Percentiles rank a stretch among this genome's conserved stretches.
phyloP scores from a whole-genome alignment of 768 basidiomycete species.

The Xerocomellus intermedius region DNA sequence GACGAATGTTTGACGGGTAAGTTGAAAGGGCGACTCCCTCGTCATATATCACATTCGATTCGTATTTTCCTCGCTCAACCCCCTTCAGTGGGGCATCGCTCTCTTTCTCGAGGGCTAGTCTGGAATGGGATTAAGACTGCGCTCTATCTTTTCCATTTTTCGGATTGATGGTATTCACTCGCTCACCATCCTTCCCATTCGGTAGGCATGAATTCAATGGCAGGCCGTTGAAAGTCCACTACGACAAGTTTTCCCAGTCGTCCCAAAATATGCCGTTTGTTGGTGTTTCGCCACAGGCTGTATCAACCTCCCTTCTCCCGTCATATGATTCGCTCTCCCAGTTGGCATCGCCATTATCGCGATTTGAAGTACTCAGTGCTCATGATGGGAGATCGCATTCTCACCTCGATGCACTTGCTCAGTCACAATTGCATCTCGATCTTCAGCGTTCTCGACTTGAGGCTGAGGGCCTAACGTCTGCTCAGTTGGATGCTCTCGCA shows the following conservation, averaged over 20 bases:
- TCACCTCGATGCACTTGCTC: slow-evolving; percentile 24
- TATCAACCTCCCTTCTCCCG: slow-evolving; percentile 12
- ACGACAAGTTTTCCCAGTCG: slow-evolving; percentile 72
- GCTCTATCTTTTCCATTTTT: neutral
- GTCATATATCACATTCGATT: neutral
- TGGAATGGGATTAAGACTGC: neutral
- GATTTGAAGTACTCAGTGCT: slow-evolving; percentile 22
- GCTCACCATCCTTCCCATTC: slow-evolving; percentile 6
- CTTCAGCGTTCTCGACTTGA: slow-evolving; percentile 28
- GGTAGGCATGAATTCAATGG: slow-evolving; percentile 86
- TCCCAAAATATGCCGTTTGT: slow-evolving; percentile 26
- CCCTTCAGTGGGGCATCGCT: neutral
- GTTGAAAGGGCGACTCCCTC: slow-evolving; percentile 23
- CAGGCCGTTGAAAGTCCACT: slow-evolving; percentile 83
- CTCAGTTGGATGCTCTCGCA: slow-evolving; percentile 28
- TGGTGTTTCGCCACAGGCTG: slow-evolving; percentile 22
- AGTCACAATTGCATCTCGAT: slow-evolving; percentile 26
- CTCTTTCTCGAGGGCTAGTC: neutral
- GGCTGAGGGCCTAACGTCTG: slow-evolving; percentile 24
- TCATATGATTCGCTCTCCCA: slow-evolving; percentile 26
- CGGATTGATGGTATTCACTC: neutral
- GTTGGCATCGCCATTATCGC: slow-evolving; percentile 22
- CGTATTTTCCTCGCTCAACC: neutral
- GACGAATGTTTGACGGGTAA: slow-evolving; percentile 89
- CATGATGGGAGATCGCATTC: slow-evolving; percentile 22